phyloP scores from a whole-genome alignment of 2,329 filamentous ascomycete genomes.

The Mollisiaceae sp. region DNA sequence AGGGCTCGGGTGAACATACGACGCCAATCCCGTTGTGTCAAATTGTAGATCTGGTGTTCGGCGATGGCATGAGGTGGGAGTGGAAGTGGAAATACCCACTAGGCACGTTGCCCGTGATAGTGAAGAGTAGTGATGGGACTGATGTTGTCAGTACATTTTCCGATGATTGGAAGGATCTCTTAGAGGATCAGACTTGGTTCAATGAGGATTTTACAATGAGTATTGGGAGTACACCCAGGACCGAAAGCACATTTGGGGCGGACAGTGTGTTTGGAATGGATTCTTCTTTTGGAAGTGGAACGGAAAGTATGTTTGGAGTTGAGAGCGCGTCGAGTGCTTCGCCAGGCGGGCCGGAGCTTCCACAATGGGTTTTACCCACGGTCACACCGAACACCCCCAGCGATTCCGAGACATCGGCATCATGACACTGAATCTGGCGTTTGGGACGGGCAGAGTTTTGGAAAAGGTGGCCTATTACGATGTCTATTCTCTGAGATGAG shows the following conservation, averaged over 20 bases:
- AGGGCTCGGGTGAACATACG: slow-evolving; percentile 4
- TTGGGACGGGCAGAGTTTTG: background rate
- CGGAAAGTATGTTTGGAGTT: background rate
- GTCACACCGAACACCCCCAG: background rate
- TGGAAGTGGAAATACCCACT: slow-evolving; percentile 33
- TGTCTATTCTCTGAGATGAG: background rate
- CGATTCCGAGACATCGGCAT: background rate
- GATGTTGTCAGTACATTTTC: background rate
- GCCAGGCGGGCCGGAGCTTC: background rate
- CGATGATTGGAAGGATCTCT: slow-evolving; percentile 6
- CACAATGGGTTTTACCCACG: slow-evolving; percentile 1
- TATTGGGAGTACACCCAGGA: background rate
- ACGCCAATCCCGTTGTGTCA: slow-evolving; percentile 18
- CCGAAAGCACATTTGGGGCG: background rate
- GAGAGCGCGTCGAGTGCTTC: background rate
- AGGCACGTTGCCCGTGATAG: background rate
- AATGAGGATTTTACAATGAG: slow-evolving; percentile 7
- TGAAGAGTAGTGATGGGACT: background rate
- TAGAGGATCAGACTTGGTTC: slow-evolving; percentile 15
- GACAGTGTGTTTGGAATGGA: background rate
- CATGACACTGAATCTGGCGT: background rate
- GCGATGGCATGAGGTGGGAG: slow-evolving; percentile 35
- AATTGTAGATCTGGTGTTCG: slow-evolving; percentile 31
- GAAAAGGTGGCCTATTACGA: background rate
- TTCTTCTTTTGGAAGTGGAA: background rate